These are phyloP conservation scores for Herpetomonas tarakana DNA, from an alignment of 208 protist genomes.

Conservation along the genomic window DNA sequence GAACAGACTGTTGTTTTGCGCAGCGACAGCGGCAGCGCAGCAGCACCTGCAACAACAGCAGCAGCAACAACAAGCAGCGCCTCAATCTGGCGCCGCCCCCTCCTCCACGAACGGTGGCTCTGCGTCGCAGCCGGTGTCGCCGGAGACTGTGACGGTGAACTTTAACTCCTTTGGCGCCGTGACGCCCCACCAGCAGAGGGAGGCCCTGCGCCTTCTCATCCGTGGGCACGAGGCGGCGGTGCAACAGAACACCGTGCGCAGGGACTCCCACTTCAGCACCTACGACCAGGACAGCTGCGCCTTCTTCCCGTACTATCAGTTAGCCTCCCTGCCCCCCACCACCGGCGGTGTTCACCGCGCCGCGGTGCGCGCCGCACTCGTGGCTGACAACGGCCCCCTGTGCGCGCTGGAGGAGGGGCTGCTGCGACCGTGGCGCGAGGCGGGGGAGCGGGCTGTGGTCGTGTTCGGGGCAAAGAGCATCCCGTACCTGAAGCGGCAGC, in stretches of 20 bases:
- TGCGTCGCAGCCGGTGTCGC: neutral
- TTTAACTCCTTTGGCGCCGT: neutral
- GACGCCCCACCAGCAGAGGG: conserved; percentile 11
- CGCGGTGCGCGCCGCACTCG: conserved; percentile 30
- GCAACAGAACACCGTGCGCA: conserved; percentile 17
- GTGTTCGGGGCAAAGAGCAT: conserved; percentile 61
- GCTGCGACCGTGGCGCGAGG: conserved; percentile 23
- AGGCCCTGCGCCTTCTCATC: conserved; percentile 18
- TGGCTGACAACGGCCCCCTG: conserved; percentile 8
- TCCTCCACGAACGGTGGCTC: no score
- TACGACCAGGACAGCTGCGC: conserved; percentile 33
- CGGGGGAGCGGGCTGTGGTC: conserved; percentile 25
- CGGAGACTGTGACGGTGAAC: neutral
- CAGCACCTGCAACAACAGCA: neutral
- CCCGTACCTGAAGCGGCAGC: conserved; percentile 49
- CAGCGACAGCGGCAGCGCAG: neutral
- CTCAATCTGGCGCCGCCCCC: no score
- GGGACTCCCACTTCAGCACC: conserved; percentile 30
- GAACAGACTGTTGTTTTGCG: neutral
- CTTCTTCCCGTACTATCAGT: conserved; percentile 50
- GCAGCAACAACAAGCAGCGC: no score
- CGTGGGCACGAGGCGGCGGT: conserved; percentile 36
- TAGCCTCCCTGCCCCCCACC: conserved; percentile 41
- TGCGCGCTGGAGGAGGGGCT: conserved; percentile 11
- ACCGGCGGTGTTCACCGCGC: conserved; percentile 40